phyloP scores from a whole-genome alignment of 2,329 filamentous ascomycete species.

The Penicillium sclerotiorum region DNA sequence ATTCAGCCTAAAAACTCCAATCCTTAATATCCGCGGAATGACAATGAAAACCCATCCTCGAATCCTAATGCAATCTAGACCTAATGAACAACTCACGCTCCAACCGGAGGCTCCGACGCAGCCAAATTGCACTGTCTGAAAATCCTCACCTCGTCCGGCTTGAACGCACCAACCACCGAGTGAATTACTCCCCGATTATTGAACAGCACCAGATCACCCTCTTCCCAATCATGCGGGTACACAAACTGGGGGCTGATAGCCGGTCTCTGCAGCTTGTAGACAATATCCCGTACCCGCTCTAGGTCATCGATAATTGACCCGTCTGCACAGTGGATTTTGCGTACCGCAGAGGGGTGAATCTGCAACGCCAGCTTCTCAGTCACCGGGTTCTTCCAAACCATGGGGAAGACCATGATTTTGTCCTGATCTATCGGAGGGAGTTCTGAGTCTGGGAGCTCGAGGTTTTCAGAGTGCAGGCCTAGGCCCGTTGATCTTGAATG shows the following conservation, averaged over 20 bases:
- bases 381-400: slow-evolving; percentile 76
- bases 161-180: slow-evolving; percentile 74
- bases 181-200: slow-evolving; percentile 77
- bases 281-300: slow-evolving; percentile 65
- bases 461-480: slow-evolving; percentile 68
- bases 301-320: slow-evolving; percentile 72
- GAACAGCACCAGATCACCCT: slow-evolving; percentile 76
- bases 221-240: slow-evolving; percentile 75
- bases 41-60: neutral
- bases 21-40: no score
- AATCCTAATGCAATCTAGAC: neutral
- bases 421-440: slow-evolving; percentile 66
- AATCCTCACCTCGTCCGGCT: slow-evolving; percentile 70
- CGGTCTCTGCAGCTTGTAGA: slow-evolving; percentile 72
- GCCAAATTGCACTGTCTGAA: slow-evolving; percentile 81
- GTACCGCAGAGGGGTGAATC: slow-evolving; percentile 72
- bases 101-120: slow-evolving; percentile 28
- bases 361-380: slow-evolving; percentile 71
- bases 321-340: slow-evolving; percentile 67
- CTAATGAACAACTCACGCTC: slow-evolving; percentile 10
- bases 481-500: slow-evolving; percentile 69
- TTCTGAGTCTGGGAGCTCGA: slow-evolving; percentile 61
- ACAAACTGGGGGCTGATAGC: slow-evolving; percentile 70
- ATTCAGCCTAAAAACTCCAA: no score
- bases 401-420: slow-evolving; percentile 72